Evolutionary conservation across 257 asterid species (phyloP).

Genomic region (Leonotis leonurus): DNA sequence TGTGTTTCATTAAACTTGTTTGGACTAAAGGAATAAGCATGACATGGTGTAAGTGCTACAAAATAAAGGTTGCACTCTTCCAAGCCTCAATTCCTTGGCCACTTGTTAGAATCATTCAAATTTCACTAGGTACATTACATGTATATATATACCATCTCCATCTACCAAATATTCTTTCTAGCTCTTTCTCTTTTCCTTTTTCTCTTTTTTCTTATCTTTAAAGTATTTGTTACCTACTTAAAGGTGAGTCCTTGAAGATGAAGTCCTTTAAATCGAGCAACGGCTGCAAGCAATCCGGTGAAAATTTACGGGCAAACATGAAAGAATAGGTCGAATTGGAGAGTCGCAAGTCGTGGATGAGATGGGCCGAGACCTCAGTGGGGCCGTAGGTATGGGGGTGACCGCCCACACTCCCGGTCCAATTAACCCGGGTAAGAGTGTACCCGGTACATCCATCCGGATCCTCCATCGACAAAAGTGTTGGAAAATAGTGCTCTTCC

Average conservation of each 20-base stretch:
- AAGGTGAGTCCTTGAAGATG: slow-evolving; percentile 55
- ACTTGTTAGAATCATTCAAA: too few relatives aligned
- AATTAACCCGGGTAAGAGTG: slow-evolving; percentile 70
- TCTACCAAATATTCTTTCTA: too few relatives aligned
- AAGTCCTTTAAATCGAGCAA: slow-evolving; percentile 40
- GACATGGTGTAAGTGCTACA: too few relatives aligned
- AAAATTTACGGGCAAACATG: slow-evolving; percentile 66
- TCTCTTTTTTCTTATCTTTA: too few relatives aligned
- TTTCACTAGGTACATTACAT: too few relatives aligned
- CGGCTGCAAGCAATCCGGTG: slow-evolving; percentile 67
- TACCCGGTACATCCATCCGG: slow-evolving; percentile 52
- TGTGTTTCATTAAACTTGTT: too few relatives aligned
- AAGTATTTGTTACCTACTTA: too few relatives aligned
- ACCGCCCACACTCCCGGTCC: slow-evolving; percentile 57
- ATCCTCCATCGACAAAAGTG: slow-evolving; percentile 74
- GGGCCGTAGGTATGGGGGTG: slow-evolving; percentile 62
- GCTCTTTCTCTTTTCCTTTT: too few relatives aligned
- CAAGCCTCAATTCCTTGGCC: too few relatives aligned
- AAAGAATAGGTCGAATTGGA: slow-evolving; percentile 43
- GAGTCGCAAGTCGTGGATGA: slow-evolving; percentile 31
- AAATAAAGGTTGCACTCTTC: too few relatives aligned
- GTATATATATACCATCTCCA: too few relatives aligned
- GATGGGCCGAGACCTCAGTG: slow-evolving; percentile 40
- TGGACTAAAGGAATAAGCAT: too few relatives aligned
- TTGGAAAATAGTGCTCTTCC: slow-evolving; percentile 77